Evolutionary conservation across 371 early-diverging fungal species (phyloP).

Genomic region (Choanephora cucurbitarum): DNA sequence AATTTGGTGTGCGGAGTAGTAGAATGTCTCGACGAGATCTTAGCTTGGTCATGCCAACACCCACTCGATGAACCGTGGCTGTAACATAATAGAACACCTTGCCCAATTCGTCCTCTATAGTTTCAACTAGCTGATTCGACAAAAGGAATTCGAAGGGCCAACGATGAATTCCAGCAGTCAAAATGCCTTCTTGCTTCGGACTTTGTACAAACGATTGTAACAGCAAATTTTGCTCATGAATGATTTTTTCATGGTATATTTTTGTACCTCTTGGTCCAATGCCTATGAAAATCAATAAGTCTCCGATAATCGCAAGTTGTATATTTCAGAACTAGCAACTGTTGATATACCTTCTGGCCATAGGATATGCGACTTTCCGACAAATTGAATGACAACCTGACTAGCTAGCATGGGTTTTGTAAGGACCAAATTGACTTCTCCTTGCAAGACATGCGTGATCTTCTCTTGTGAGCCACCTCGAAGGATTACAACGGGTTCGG

Average conservation of each 20-base stretch:
- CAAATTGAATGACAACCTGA: constrained; percentile 34
- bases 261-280: constrained; percentile 43
- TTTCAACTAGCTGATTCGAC: constrained; percentile 32
- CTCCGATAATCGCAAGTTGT: background rate
- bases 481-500: constrained; percentile 48
- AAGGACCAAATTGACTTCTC: constrained; percentile 45
- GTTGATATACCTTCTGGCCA: constrained; percentile 51
- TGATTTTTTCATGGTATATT: constrained; percentile 44
- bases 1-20: constrained; percentile 28
- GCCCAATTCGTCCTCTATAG: constrained; percentile 40
- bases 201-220: constrained; percentile 27
- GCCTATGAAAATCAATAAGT: constrained; percentile 14
- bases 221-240: constrained; percentile 48
- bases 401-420: constrained; percentile 36
- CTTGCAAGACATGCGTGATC: constrained; percentile 40
- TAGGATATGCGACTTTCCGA: constrained; percentile 41
- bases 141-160: constrained; percentile 42
- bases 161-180: constrained; percentile 28
- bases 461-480: constrained; percentile 35
- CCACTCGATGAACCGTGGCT: constrained; percentile 33
- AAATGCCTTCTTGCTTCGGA: constrained; percentile 19
- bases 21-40: constrained; percentile 28
- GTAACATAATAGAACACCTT: constrained; percentile 34
- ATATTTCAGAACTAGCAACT: background rate
- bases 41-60: constrained; percentile 28